These are phyloP conservation scores for Agaricus sinodeliciosus DNA, from an alignment of 768 basidiomycete species.

Conservation along the genomic window DNA sequence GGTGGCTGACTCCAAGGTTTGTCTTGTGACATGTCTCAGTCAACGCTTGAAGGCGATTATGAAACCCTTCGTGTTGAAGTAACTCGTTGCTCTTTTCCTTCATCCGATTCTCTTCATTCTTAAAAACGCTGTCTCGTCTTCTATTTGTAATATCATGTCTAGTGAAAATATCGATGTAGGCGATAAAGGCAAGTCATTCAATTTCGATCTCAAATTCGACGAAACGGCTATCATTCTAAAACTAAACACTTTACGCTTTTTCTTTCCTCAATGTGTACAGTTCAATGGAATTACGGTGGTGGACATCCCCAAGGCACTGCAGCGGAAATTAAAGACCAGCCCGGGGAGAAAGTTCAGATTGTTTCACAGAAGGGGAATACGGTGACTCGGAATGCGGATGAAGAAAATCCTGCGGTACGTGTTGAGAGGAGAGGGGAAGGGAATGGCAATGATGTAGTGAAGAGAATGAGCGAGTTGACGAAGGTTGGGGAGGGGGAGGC, in stretches of 20 bases:
- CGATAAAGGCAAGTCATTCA: background rate
- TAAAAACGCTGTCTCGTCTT: background rate
- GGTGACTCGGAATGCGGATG: background rate
- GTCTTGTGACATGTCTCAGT: no score
- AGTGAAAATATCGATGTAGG: background rate
- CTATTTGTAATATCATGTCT: background rate
- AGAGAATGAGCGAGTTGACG: conserved; percentile 2
- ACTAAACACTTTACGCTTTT: background rate
- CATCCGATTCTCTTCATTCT: no score
- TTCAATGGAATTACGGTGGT: background rate
- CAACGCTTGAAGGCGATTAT: no score
- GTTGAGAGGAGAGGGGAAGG: conserved; percentile 1
- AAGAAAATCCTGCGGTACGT: background rate
- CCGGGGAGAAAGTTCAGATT: background rate
- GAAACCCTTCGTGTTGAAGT: no score
- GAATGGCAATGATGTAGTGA: background rate
- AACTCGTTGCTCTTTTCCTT: no score
- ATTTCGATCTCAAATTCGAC: background rate
- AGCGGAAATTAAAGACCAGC: background rate
- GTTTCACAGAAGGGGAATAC: background rate
- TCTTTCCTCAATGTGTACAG: background rate
- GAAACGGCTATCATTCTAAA: background rate
- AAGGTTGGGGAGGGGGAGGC: background rate
- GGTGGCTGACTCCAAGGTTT: no score
- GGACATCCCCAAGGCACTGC: background rate